phyloP scores from a whole-genome alignment of 2,329 filamentous ascomycete genomes.

The Acrocalymma vagum region DNA sequence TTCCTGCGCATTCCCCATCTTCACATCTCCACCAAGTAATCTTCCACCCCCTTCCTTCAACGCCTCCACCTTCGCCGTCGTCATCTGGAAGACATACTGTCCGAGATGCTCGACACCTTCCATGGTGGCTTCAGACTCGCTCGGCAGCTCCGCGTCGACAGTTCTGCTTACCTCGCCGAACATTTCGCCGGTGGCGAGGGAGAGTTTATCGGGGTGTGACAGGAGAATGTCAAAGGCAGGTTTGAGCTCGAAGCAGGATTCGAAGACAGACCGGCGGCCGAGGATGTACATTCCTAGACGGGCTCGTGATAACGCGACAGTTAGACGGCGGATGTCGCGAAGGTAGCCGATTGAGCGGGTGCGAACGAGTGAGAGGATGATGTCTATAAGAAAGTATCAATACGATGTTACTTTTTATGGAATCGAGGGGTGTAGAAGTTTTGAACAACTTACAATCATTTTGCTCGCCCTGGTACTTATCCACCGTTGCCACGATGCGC shows the following conservation, averaged over 20 bases:
- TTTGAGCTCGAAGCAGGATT: conserved; percentile 85
- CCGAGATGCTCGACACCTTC: conserved; percentile 92
- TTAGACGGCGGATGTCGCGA: conserved; percentile 90
- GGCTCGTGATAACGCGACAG: conserved; percentile 91
- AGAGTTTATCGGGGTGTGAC: conserved; percentile 79
- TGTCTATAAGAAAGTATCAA: conserved; percentile 65
- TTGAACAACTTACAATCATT: conserved; percentile 86
- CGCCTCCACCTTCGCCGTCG: conserved; percentile 71
- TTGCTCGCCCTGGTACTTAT: conserved; percentile 99
- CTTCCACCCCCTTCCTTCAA: conserved; percentile 55
- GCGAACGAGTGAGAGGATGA: conserved; percentile 91
- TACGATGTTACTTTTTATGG: background rate
- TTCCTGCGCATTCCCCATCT: conserved; percentile 40
- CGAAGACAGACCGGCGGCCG: conserved; percentile 87
- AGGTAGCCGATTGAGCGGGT: conserved; percentile 91
- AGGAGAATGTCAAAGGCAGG: conserved; percentile 85
- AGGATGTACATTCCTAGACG: conserved; percentile 91
- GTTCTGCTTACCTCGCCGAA: conserved; percentile 71
- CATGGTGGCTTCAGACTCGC: conserved; percentile 72
- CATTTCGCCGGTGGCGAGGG: conserved; percentile 85
- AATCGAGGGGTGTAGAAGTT: background rate
- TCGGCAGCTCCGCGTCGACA: conserved; percentile 52
- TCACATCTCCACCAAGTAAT: conserved; percentile 44
- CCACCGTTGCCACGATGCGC: conserved; percentile 89
- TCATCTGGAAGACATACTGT: conserved; percentile 98